Evolutionary conservation across 2,329 filamentous ascomycete species (phyloP), one percentile per base, ranked within the genome.

Genomic region (Aspergillus ochraceoroseus): DNA sequence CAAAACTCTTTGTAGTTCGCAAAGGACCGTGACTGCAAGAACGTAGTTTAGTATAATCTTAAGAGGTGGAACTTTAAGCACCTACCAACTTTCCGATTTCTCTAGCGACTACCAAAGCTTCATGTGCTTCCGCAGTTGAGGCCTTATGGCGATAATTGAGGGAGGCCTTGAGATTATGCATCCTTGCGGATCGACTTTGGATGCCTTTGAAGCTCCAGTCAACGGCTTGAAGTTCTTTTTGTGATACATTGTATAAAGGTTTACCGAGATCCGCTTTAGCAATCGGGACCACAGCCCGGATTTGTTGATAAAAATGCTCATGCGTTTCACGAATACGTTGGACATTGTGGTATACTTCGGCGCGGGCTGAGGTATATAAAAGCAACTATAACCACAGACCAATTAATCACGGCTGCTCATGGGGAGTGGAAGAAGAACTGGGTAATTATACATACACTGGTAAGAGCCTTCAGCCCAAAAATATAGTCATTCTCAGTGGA

Each of bases 1-100:
- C 86, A 85, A 61, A 95, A 98, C 54, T 94, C 86, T 66, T 94
- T 85, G 59, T 98, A 98, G 34, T 83, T 73, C 58, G 85, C 84
- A 66, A 96, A 92, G 0, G 81, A 80, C 44, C 79, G 77, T 68
- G 94, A 82, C 86, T 94, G 48, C 13, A 9, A 55, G 53, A 46
- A 79, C 47, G 57, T 61, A 71, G 71, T 76, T 52, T 68, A 43
- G n/a, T 11, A 7, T 22, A 17, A 5, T 2, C 15, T 19, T 3
- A 17, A 5, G 7, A 15, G 11, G 11, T 2, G 3, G 18, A 9
- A 20, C 8, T 7, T 12, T 1, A 15, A 4, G 18, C 11, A 35
- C 60, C 46, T 56, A 77, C 75, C 58, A 76, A 65, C 51, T 64
- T 69, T 23, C 69, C 69, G 54, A 82, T 75, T 3, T 78, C 65